Base-by-base conservation (phyloP, 768 basidiomycete genomes). In the Termitomyces sp. region DNA sequence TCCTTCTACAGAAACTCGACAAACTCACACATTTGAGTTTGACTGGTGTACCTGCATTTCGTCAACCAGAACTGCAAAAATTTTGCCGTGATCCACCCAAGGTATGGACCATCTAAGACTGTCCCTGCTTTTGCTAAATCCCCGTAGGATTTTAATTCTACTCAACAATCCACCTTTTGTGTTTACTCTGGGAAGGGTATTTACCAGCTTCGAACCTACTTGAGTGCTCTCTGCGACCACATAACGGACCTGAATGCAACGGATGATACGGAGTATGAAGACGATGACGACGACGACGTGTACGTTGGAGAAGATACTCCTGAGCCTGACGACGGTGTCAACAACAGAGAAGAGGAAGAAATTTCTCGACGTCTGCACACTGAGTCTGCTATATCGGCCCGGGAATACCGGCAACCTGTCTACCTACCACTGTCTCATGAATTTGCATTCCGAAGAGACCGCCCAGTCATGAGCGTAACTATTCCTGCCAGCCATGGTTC, bases 111-210 rank as follows among this genome's bases (percentile, higher is more conserved):
- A 51, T 30, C 3, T 50, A 10, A 32, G 22, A 51, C 10, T 47
- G 50, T 8, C 38, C 5, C 36, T 56, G 40, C 62, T 32, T 30
- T 28, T 28, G 46, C 54, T 46, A 48, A 66, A 28, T 54, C 10
- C 7, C 16, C 22, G 5, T 67, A 96, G 93, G 93, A 96, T 56
- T 98, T 96, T 71, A 98, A 91, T 67, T 78, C 86, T 38, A 88
- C 86, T 48, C 97, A 99, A 69, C 85, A 92, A 50, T 78, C 83
- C 20, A 85, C 92, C 4, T 99, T 98, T 69, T 98, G 97, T 71
- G 97, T 99, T 16, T 99, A 92, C 75, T 98, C 96, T 11, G 92
- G 94, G 22, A 86, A 87, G 62, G 95, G 96, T 7, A 91, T 99
- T 2, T 74, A 81, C 11, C 86, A 93, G 49, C 79, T 99, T 20